Base-by-base conservation (phyloP, 2,329 filamentous ascomycete species). In the Tricladium varicosporioides region DNA sequence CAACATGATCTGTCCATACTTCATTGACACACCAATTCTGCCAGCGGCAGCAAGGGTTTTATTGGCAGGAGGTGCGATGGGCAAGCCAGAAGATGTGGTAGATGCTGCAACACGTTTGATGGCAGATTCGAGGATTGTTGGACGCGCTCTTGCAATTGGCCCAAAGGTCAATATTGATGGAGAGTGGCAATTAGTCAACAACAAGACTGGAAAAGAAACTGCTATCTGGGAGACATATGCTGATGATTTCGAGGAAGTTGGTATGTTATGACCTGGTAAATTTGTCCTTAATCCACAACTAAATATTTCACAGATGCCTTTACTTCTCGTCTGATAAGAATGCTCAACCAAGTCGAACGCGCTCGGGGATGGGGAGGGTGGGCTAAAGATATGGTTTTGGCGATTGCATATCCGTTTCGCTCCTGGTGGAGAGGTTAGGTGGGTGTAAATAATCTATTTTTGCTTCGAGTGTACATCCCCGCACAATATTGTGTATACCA, bases 1-100 rank as follows among this genome's bases (percentile, higher is more conserved):
- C 58, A 89, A 89, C 67, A 75, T 88, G 65, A 69, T 89, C n/a
- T 80, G 79, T 57, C 86, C 86, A 0, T 89, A 88, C 71, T 89
- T 87, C 69, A 78, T 80, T 64, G 80, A 84, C 63, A 86, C 83
- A 13, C 81, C 83, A n/a, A 78, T 89, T 46, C 68, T 86, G 3
- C 71, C 76, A 0, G 57, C 71, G 1, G 55, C 62, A 1, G 83
- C 75, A 15, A 75, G 80, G 27, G 59, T 79, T 1, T 57, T 86
- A 14, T 74, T 88, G 2, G 80, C 84, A 0, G 86, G 86, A 13
- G 76, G 74, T 2, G 80, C 75, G 1, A 73, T 79, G 60, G 83
- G 80, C 1, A 74, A 75, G 44, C 69, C 64, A 79, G 40, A 78
- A 32, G 83, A 88, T 65, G 86, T 88, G 1, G 76, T 88, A 1